These are phyloP conservation scores for Aureobasidium melanogenum DNA, from an alignment of 2,329 filamentous ascomycete species.

Conservation along the genomic window DNA sequence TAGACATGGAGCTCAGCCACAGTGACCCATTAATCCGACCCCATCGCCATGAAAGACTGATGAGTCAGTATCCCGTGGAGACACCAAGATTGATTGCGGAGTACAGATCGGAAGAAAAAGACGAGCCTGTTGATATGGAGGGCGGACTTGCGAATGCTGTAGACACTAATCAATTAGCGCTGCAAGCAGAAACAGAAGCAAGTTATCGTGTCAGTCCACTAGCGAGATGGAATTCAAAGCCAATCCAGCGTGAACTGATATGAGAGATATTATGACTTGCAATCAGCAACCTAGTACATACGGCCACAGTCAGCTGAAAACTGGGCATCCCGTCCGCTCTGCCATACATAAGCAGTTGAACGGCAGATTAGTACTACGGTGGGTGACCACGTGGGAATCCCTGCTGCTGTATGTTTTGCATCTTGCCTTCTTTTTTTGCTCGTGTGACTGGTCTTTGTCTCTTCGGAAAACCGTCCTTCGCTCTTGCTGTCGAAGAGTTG, in stretches of 20 bases:
- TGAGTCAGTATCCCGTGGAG: background rate
- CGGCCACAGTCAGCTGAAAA: background rate
- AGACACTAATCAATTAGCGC: no score
- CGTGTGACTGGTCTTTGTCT: no score
- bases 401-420: background rate
- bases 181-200: no score
- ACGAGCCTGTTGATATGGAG: background rate
- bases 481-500: background rate
- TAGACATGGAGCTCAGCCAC: background rate
- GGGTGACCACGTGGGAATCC: background rate
- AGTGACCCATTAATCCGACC: background rate
- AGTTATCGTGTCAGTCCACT: no score
- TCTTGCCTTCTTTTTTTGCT: background rate
- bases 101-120: background rate
- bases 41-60: background rate
- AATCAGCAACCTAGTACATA: background rate
- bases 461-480: background rate
- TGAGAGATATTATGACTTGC: no score
- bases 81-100: background rate
- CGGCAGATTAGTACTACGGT: background rate
- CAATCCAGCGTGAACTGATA: no score
- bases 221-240: no score
- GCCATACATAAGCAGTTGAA: conserved; percentile 1
- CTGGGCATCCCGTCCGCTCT: no score
- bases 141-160: background rate